These are phyloP conservation scores for Dactylellina sp. DNA, from an alignment of 2,329 filamentous ascomycete genomes.

Conservation along the genomic window DNA sequence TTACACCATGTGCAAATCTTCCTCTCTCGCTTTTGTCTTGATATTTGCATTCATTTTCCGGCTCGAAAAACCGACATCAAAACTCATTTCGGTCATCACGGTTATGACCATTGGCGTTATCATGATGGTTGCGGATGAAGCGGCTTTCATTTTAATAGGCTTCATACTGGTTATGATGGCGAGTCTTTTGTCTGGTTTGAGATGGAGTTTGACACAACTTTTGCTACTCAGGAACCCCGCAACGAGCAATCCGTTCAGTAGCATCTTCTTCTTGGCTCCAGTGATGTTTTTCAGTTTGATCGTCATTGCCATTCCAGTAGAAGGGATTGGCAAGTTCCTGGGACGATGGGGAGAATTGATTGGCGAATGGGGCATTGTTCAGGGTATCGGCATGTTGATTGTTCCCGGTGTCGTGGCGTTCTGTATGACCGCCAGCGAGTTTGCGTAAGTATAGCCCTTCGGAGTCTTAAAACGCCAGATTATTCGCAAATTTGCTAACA, in stretches of 20 bases:
- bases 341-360: constrained; percentile 75
- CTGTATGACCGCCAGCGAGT: constrained; percentile 95
- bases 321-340: constrained; percentile 77
- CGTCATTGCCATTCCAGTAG: constrained; percentile 83
- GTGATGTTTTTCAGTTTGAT: constrained; percentile 92
- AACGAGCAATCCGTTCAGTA: constrained; percentile 95
- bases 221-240: constrained; percentile 92
- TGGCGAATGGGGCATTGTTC: constrained; percentile 74
- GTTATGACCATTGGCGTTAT: constrained; percentile 93
- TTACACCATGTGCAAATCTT: constrained; percentile 96
- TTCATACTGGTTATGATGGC: constrained; percentile 94
- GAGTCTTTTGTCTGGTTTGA: constrained; percentile 94
- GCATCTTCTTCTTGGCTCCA: constrained; percentile 96
- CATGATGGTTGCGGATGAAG: constrained; percentile 98
- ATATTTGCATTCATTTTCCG: constrained; percentile 94
- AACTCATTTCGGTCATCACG: constrained; percentile 85
- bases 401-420: constrained; percentile 94
- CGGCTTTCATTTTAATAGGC: constrained; percentile 85
- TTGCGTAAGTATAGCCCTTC: constrained; percentile 69
- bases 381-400: constrained; percentile 79
- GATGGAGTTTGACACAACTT: constrained; percentile 98
- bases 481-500: constrained; percentile 23
- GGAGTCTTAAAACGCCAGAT: background rate
- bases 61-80: constrained; percentile 86
- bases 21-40: constrained; percentile 91